Evolutionary conservation across 1,139 yeast genomes (phyloP).

Genomic region (Entelexis paramagnoliae): DNA sequence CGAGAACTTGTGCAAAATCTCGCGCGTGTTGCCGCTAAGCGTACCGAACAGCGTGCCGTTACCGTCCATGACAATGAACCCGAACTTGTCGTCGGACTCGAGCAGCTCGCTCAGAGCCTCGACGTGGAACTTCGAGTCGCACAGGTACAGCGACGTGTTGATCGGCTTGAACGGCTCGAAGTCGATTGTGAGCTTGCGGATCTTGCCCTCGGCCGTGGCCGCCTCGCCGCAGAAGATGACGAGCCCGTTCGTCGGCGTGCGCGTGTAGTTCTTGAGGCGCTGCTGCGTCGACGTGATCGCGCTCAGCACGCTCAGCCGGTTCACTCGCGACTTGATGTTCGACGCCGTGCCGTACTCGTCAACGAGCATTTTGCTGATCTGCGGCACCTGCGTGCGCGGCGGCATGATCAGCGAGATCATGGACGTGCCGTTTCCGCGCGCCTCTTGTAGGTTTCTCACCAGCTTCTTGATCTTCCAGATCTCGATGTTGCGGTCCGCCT

Average conservation of each 20-base stretch:
- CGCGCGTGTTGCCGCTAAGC: conserved; percentile 94
- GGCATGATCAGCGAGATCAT: conserved; percentile 93
- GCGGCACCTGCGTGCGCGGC: conserved; percentile 86
- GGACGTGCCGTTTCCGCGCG: conserved; percentile 97
- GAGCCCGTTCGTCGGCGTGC: conserved; percentile 87
- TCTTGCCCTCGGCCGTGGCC: conserved; percentile 85
- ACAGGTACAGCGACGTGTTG: conserved; percentile 85
- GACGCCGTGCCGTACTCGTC: conserved; percentile 99
- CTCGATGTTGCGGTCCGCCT: conserved; percentile 93
- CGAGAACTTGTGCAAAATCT: conserved; percentile 86
- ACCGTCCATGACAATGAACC: conserved; percentile 98
- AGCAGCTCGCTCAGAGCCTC: conserved; percentile 89
- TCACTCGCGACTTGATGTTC: conserved; percentile 92
- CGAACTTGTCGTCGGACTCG: conserved; percentile 91
- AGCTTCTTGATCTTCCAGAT: conserved; percentile 95
- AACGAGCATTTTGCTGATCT: conserved; percentile 81
- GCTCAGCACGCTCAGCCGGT: conserved; percentile 84
- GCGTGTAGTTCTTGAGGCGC: conserved; percentile 77
- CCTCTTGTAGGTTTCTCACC: conserved; percentile 64
- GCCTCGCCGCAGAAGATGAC: conserved; percentile 98
- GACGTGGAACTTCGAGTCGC: conserved; percentile 97
- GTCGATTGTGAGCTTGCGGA: conserved; percentile 26
- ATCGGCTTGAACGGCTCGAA: conserved; percentile 68
- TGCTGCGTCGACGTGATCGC: conserved; percentile 98
- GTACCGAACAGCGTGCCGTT: conserved; percentile 94